These are phyloP conservation scores for Acanthamoeba royreba DNA, from an alignment of 208 protist species.

Conservation along the genomic window DNA sequence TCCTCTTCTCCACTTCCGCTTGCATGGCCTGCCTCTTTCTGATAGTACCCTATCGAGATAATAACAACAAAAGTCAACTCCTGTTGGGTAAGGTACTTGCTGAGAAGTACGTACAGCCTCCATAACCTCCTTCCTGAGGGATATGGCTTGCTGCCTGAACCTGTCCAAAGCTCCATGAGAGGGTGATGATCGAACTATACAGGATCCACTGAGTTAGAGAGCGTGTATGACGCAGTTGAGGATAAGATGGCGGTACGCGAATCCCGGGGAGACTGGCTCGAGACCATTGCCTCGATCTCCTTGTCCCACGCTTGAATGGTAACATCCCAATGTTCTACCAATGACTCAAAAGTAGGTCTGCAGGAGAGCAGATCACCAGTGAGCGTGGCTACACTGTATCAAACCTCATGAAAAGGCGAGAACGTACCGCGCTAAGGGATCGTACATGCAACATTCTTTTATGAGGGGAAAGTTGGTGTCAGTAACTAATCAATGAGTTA, in stretches of 20 bases:
- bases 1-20: background rate
- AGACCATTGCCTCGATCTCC: slow-evolving; percentile 7
- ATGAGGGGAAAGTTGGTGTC: background rate
- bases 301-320: background rate
- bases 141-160: slow-evolving; percentile 3
- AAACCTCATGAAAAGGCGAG: no score
- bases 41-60: background rate
- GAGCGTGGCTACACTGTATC: no score
- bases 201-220: background rate
- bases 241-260: background rate
- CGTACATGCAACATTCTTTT: slow-evolving; percentile 2
- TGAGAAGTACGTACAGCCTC: background rate
- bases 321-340: slow-evolving; percentile 18
- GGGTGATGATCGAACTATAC: background rate
- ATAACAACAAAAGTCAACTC: no score
- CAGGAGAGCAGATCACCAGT: no score
- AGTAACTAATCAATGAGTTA: no score
- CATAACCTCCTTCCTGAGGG: background rate
- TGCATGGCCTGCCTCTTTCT: background rate
- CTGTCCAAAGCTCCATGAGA: background rate
- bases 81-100: background rate
- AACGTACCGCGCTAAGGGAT: no score
- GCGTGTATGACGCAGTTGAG: background rate
- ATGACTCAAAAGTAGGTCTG: background rate
- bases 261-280: background rate